Base-by-base conservation (phyloP, 805 yeast genomes). In the Candida krabiensis region DNA sequence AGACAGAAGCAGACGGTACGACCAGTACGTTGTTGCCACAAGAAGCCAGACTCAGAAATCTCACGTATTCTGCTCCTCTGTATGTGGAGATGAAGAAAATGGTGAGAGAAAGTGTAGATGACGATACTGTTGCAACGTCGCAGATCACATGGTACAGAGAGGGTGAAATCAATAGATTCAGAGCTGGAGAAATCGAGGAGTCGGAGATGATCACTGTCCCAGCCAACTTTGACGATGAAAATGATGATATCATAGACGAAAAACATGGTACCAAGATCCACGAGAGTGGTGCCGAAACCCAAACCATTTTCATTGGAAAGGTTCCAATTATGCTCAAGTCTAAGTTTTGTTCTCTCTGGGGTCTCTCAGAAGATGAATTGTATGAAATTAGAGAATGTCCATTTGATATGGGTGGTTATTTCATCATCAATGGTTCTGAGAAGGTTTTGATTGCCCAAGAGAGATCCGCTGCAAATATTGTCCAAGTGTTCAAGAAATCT, bases 1-100 rank as follows among this genome's bases (percentile, higher is more conserved):
- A 93, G 78, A 95, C 98, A 15, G 99, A 93, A 70, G 96, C 98
- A 13, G 99, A 93, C 69, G 99, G 99, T 70, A 89, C 96, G n/a
- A 91, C 98, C n/a, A 91, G 89, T 57, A 95, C 96, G 11, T 80
- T 93, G 82, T 86, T 86, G 60, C 99, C 99, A 9, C 99, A 95
- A 67, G 99, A 93, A 64, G 98, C 99, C 6, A 79, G 99, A 55
- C 74, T 93, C 49, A 82, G 99, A 68, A 93, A 93, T 62, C 74
- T 93, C 67, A 93, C 99, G 0, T 93, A 93, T 62, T 87, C 97
- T 4, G 87, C 97, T 22, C 97, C 98, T 26, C 74, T 93, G 35
- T 93, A 93, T 56, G 96, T 93, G 19, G 98, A 93, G 60, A 91
- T 93, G 86, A 80, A 86, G 55, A 93, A 93, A 66, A 78, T 85